Evolutionary conservation across 345 rosid species (phyloP), one percentile per base, ranked within the genome.

Genomic region (Corymbia maculata): DNA sequence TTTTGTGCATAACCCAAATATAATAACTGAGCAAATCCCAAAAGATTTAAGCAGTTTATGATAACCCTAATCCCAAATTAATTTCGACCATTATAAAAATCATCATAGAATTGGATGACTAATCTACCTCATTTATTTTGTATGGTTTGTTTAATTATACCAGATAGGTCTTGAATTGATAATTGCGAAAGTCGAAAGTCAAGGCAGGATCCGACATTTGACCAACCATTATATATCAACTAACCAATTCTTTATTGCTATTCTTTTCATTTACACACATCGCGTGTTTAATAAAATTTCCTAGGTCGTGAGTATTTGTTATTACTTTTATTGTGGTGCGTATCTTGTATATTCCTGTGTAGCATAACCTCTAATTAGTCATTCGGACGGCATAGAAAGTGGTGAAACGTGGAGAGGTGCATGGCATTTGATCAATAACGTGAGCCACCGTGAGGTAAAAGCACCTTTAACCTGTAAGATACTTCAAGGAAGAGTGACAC

Each of bases 151-250:
- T 55, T 9, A 28, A 9, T 55, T 22, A 55, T 36, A 36, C 42
- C 42, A 4, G 42, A 36, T 36, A 36, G 42, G 42, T 36, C 42
- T 36, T 36, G 4, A 36, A 2, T 36, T 36, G 42, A 36, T 2
- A 36, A 36, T 4, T 22, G 0, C 61, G 24, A 55, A 22, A 55
- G 61, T 9, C 0, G 28, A 55, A 55, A 55, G 12, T 55, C 0
- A 2, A 4, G 24, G 61, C 28, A 55, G 24, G 28, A 22, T 55
- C 2, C 0, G 12, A 55, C 4, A 12, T 22, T 55, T 28, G 1
- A 55, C 61, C 61, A 55, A 55, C 12, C 61, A 55, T 55, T 22
- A 55, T 22, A 10, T 21, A 55, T 55, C 2, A 5, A 11, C 28
- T 4, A 1, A 55, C 12, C 1, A 21, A 55, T 55, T 55, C 1